These are phyloP conservation scores for Boletus rex-veris DNA, from an alignment of 768 basidiomycete genomes.

Conservation along the genomic window DNA sequence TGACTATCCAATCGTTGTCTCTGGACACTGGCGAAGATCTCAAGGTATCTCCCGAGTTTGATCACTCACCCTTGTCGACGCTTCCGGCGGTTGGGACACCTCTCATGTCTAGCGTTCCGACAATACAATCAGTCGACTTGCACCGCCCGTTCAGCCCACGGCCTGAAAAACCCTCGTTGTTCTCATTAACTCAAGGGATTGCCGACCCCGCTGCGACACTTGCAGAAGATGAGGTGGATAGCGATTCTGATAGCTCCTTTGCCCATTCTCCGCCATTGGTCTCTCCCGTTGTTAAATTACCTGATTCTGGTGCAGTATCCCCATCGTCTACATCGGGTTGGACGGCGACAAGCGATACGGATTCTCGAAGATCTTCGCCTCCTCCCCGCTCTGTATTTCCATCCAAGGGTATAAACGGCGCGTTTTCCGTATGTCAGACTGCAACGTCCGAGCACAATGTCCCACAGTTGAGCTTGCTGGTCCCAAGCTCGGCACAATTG, in stretches of 20 bases:
- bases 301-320: slow-evolving; percentile 22
- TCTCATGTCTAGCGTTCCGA: slow-evolving; percentile 12
- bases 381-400: slow-evolving; percentile 6
- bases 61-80: slow-evolving; percentile 32
- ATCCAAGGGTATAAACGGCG: slow-evolving; percentile 9
- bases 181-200: slow-evolving; percentile 21
- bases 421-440: slow-evolving; percentile 3
- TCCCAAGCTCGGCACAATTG: slow-evolving; percentile 17
- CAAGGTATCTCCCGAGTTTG: slow-evolving; percentile 16
- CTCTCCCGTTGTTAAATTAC: slow-evolving; percentile 30
- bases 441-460: slow-evolving; percentile 10
- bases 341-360: slow-evolving; percentile 26
- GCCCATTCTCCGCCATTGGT: slow-evolving; percentile 27
- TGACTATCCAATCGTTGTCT: slow-evolving; percentile 6
- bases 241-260: slow-evolving; percentile 23
- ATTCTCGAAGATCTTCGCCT: slow-evolving; percentile 15
- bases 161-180: slow-evolving; percentile 17
- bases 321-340: slow-evolving; percentile 27
- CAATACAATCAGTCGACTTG: slow-evolving; percentile 11
- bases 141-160: slow-evolving; percentile 31
- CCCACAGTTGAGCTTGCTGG: slow-evolving; percentile 29
- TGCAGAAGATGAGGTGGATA: slow-evolving; percentile 12
- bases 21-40: slow-evolving; percentile 3
- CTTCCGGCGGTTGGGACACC: slow-evolving; percentile 31
- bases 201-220: background rate